Conservation (phyloP, 2,329 filamentous ascomycete species). For the Exophiala lecanii-corni region DNA sequence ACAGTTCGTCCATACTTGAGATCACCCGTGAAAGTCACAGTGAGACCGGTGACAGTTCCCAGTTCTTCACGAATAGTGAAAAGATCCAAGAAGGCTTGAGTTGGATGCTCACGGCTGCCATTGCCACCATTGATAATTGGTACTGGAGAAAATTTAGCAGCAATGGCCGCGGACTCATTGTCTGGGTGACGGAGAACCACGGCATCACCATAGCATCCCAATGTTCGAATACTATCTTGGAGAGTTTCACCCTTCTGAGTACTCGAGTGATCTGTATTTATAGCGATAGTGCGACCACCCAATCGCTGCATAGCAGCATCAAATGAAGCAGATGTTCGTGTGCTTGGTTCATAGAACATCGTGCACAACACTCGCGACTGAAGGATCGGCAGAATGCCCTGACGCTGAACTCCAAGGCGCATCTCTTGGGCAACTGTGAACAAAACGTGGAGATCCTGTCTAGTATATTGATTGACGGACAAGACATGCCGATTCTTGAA, state of each 20-base stretch:
- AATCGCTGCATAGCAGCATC: conserved; percentile 98
- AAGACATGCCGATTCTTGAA: conserved; percentile 90
- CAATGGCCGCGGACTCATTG: conserved; percentile 72
- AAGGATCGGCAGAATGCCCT: conserved; percentile 82
- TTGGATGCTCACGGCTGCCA: conserved; percentile 91
- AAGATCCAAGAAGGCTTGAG: conserved; percentile 93
- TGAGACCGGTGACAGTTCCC: conserved; percentile 89
- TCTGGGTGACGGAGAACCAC: conserved; percentile 93
- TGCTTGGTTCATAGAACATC: conserved; percentile 97
- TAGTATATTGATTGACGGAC: conserved; percentile 85
- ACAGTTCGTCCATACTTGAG: conserved; percentile 90
- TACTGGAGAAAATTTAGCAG: conserved; percentile 80
- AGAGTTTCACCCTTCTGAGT: conserved; percentile 92
- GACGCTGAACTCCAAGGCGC: conserved; percentile 87
- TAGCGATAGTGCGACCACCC: conserved; percentile 76
- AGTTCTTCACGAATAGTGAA: conserved; percentile 98
- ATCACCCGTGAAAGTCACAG: conserved; percentile 93
- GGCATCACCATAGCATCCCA: conserved; percentile 91
- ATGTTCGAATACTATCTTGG: conserved; percentile 86
- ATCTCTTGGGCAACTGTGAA: conserved; percentile 98
- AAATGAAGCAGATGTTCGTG: conserved; percentile 89
- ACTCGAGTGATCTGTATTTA: conserved; percentile 79
- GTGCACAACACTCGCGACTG: conserved; percentile 82
- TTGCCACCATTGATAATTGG: conserved; percentile 98
- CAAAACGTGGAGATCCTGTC: conserved; percentile 82